These are phyloP conservation scores for Tulasnella sp. DNA, from an alignment of 768 basidiomycete species.

Conservation along the genomic window DNA sequence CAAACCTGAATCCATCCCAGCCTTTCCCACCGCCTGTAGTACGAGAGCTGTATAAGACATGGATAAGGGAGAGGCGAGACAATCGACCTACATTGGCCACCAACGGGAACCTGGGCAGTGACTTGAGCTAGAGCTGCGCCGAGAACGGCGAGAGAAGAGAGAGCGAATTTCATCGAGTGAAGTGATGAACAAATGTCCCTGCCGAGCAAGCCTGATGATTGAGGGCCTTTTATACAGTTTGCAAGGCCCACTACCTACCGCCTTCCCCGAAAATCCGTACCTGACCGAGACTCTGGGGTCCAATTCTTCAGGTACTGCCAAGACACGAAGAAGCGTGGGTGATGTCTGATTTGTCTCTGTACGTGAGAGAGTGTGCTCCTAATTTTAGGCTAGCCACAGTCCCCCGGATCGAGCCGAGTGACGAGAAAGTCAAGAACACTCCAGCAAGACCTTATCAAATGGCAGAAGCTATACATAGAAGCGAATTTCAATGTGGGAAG, in stretches of 20 bases:
- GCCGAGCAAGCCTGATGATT: neutral
- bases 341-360: neutral
- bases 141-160: slow-evolving; percentile 13
- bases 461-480: neutral
- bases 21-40: neutral
- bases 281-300: neutral
- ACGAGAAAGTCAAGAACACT: neutral
- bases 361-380: neutral
- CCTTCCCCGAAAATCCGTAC: neutral
- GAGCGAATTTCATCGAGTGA: neutral
- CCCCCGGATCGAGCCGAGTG: neutral
- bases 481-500: neutral
- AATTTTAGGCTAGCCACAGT: neutral
- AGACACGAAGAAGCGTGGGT: neutral
- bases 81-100: neutral
- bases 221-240: neutral
- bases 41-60: neutral
- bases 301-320: neutral
- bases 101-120: neutral
- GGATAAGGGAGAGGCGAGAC: neutral
- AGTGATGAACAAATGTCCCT: neutral
- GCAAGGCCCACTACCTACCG: neutral
- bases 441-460: neutral
- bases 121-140: neutral
- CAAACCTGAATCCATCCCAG: neutral